Base-by-base conservation (phyloP, 345 rosid species). In the Bruguiera parviflora region DNA sequence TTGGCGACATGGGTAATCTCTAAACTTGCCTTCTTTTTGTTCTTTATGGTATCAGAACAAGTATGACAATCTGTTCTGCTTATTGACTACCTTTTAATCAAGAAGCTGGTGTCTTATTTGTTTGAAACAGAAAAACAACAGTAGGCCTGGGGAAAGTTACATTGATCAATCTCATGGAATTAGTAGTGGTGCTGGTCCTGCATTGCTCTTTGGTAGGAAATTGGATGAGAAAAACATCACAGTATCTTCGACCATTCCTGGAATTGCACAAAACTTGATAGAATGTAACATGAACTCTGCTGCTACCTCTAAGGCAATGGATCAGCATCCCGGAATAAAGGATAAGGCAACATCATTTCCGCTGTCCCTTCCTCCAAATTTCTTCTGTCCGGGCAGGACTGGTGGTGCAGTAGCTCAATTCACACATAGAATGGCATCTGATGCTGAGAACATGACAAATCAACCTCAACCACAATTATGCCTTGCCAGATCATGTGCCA, bases 1-100 rank as follows among this genome's bases (percentile, higher is more conserved):
- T 77, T 82, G 74, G 77, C 81, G 82, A 79, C 88, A 64, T 89
- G 88, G 97, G 99, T 96, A 87, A 74, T 49, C 74, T 64, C 69
- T 75, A 31, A 33, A 33, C 63, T 64, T 58, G 15, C 31, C 31
- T 71, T 71, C 9, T 66, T 21, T 62, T 43, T 55, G 35, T 37
- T 63, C 37, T 19, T 39, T 35, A 31, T 63, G 21, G 43, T 25
- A 27, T 53, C 8, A 15, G 25, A 39, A 21, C 22, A 33, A 52
- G 21, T 56, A 37, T 33, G 35, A 32, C 20, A 19, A 7, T 74
- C 16, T 11, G 19, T 16, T 20, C 27, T 51, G 46, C 19, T 64
- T 8, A 28, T 63, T 64, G 52, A 58, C 65, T 9, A 24, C 24
- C 11, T 16, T 63, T 10, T 7, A 65, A 53, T 18, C 51, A 49